Evolutionary conservation across 768 basidiomycete species (phyloP).

Genomic region (Mycena venus): DNA sequence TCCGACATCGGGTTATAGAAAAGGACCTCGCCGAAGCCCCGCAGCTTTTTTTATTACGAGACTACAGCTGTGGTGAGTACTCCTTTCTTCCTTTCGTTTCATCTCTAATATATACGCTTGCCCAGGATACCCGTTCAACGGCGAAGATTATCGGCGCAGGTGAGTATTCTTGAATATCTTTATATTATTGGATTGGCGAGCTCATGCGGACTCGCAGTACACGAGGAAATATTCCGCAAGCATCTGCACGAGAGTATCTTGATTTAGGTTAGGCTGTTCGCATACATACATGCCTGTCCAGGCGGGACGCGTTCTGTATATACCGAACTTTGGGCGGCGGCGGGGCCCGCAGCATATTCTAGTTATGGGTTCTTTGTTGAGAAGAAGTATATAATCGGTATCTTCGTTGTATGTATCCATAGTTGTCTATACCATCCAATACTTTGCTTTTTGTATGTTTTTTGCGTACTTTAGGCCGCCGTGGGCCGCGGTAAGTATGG

Average conservation of each 20-base stretch:
- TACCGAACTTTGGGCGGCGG: not conserved
- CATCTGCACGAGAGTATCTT: conserved; percentile 41
- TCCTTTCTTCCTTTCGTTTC: too few relatives aligned
- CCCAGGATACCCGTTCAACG: conserved; percentile 33
- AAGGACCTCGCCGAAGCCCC: conserved; percentile 65
- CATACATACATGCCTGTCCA: too few relatives aligned
- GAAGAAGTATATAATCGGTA: not conserved
- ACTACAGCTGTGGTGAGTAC: conserved; percentile 65
- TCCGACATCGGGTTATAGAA: conserved; percentile 51
- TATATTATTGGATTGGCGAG: not conserved
- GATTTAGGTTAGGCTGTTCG: not conserved
- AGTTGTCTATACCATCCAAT: conserved; percentile 3
- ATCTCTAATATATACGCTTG: not conserved
- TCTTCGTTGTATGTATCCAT: conserved; percentile 2
- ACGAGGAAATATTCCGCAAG: conserved; percentile 53
- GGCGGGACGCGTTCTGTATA: not conserved
- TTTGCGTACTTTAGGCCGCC: too few relatives aligned
- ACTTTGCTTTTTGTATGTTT: not conserved
- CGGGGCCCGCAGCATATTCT: not conserved
- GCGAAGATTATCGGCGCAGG: conserved; percentile 35
- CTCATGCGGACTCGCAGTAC: conserved; percentile 42
- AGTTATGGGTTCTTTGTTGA: not conserved
- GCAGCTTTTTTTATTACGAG: conserved; percentile 64
- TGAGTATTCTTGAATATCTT: not conserved
- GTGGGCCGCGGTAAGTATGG: too few relatives aligned